Evolutionary conservation across 1,284 basidiomycete species (phyloP).

Genomic region (Gomphus sp.): DNA sequence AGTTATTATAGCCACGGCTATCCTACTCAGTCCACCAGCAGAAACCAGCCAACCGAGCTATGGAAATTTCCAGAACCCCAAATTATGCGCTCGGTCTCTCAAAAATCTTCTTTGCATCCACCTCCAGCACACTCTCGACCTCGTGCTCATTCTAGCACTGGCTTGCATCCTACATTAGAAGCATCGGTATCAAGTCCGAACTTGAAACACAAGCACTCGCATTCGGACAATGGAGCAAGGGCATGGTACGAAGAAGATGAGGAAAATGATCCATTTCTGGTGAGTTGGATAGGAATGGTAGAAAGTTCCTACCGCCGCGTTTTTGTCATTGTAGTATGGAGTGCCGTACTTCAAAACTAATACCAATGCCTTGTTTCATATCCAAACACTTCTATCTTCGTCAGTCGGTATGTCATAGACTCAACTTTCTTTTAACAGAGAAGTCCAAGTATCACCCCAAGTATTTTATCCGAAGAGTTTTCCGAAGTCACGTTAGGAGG

Average conservation of each 20-base stretch:
- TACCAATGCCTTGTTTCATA: background rate
- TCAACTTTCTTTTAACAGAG: background rate
- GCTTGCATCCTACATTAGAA: constrained; percentile 23
- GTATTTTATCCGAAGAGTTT: constrained; percentile 35
- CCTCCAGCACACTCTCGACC: constrained; percentile 13
- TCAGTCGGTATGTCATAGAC: background rate
- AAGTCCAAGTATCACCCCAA: constrained; percentile 19
- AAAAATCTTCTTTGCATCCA: constrained; percentile 24
- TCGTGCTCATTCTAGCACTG: constrained; percentile 17
- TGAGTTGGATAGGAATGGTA: background rate
- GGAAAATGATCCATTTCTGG: background rate
- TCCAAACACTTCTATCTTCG: background rate
- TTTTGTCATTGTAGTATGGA: background rate
- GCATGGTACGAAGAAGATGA: background rate
- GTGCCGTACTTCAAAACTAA: background rate
- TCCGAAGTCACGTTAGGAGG: constrained; percentile 44
- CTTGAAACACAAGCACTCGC: constrained; percentile 18
- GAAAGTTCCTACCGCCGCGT: background rate
- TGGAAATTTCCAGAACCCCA: constrained; percentile 44
- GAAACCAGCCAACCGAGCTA: constrained; percentile 19
- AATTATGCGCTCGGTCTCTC: constrained; percentile 40
- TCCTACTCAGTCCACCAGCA: constrained; percentile 12
- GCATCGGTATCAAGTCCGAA: constrained; percentile 20
- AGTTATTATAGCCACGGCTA: background rate
- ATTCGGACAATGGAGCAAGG: constrained; percentile 21